Evolutionary conservation across 2,329 filamentous ascomycete species (phyloP).

Genomic region (Ceratocystis colombiana): DNA sequence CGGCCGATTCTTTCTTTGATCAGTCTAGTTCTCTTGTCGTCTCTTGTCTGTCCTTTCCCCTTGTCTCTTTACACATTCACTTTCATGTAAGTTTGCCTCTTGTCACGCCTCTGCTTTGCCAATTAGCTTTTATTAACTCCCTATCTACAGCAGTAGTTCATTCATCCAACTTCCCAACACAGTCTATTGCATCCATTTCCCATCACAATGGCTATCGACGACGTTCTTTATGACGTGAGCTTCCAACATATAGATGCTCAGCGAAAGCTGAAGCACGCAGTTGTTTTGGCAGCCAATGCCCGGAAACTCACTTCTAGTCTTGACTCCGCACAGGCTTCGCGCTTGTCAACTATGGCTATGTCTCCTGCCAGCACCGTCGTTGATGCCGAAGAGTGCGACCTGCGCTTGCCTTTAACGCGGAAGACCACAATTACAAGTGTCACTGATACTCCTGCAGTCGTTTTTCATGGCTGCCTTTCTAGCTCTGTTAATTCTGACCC

Average conservation of each 20-base stretch:
- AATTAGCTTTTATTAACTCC: too few relatives aligned
- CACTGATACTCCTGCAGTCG: constrained; percentile 14
- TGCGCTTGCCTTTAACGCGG: neutral
- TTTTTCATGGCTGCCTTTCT: neutral
- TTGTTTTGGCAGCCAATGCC: neutral
- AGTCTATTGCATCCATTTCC: too few relatives aligned
- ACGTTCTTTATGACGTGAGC: constrained; percentile 12
- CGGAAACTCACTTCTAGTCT: neutral
- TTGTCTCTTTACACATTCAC: constrained; percentile 1
- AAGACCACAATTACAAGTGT: neutral
- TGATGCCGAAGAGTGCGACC: neutral
- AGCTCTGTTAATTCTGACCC: neutral
- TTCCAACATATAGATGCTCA: constrained; percentile 11
- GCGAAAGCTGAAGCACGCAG: constrained; percentile 2
- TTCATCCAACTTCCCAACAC: too few relatives aligned
- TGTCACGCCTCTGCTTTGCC: neutral
- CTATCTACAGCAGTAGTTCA: too few relatives aligned
- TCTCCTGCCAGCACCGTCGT: neutral
- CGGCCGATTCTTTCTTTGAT: constrained; percentile 3
- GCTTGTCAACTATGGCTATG: neutral
- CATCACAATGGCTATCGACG: constrained; percentile 16
- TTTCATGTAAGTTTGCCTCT: constrained; percentile 4
- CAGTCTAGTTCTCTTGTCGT: neutral
- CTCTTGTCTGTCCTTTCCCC: constrained; percentile 1
- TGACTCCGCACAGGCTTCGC: constrained; percentile 1